Evolutionary conservation across 1,284 basidiomycete genomes (phyloP).

Genomic region (Austroboletus niveus): DNA sequence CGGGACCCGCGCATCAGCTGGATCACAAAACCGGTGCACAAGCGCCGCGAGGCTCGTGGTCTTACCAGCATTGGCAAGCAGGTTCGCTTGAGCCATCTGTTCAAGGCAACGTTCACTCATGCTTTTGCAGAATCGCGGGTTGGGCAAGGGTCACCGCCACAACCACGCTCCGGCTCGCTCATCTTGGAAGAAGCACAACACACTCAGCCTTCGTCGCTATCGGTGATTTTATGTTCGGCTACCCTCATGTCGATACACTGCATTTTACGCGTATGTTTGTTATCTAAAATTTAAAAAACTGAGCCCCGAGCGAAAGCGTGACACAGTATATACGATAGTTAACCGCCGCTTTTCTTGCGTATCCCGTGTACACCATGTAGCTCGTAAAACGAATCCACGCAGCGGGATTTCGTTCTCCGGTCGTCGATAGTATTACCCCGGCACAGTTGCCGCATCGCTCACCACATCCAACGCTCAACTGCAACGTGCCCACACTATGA

Average conservation of each 20-base stretch:
- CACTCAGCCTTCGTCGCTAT: conserved; percentile 96
- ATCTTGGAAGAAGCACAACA: conserved; percentile 98
- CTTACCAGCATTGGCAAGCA: conserved; percentile 97
- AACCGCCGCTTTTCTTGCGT: too few species aligned
- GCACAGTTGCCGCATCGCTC: too few species aligned
- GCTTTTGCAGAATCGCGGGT: conserved; percentile 71
- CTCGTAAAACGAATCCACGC: too few species aligned
- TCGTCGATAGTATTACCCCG: too few species aligned
- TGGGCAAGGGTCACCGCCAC: conserved; percentile 95
- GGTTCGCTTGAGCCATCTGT: conserved; percentile 42
- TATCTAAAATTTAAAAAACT: too few species aligned
- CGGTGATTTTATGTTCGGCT: conserved; percentile 56
- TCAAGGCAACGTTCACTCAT: background rate
- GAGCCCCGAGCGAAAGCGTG: too few species aligned
- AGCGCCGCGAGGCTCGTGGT: conserved; percentile 96
- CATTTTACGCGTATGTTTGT: conserved; percentile 15
- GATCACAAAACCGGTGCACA: conserved; percentile 99
- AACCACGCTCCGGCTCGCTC: conserved; percentile 92
- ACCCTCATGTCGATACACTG: conserved; percentile 5
- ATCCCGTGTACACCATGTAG: too few species aligned
- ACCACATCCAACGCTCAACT: too few species aligned
- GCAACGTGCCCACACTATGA: too few species aligned
- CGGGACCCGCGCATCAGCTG: conserved; percentile 98
- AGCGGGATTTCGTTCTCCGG: too few species aligned
- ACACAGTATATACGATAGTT: too few species aligned